Base-by-base conservation (phyloP, 805 yeast species). In the Yarrowia hollandica region DNA sequence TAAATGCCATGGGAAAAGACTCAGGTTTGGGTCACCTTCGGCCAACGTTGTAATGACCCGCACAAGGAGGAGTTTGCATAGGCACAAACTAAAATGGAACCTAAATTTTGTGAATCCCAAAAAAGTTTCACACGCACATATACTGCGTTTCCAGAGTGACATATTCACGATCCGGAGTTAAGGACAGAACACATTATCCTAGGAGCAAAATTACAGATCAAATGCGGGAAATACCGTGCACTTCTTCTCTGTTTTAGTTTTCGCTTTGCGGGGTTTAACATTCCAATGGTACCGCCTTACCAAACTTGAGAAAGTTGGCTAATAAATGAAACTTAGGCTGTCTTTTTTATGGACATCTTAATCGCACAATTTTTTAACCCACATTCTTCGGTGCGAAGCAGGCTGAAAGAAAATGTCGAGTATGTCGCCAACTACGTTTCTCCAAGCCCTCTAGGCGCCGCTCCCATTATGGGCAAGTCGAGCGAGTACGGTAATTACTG, bases 301-400 rank as follows among this genome's bases (percentile, higher is more conserved):
- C 21, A n/a, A n/a, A n/a, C n/a, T n/a, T 10, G 46, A 23, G 46
- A 41, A 41, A 41, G 46, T 41, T 41, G 46, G 46, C 46, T 41
- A 39, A 25, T 15, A 16, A 16, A 15, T 25, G 28, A 7, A 41
- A 9, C 46, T 39, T 39, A 23, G 44, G 44, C 44, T 23, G 31
- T 41, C 46, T 41, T 41, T 39, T 41, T 41, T 41, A 41, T 41
- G 48, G 48, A 41, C 48, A 41, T 41, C 48, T 41, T 41, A 41
- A 41, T 41, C 33, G 46, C 16, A 16, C 33, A 16, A 41, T 11
- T 26, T 16, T 25, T 41, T 18, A 25, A 12, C 28, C n/a, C 33
- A 25, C 48, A 25, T 41, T 41, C 44, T 39, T 39, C n/a, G 21
- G 21, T 22, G 19, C 28, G 19, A 25, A 25, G 48, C 21, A 16